Conservation (phyloP, 1,139 yeast genomes). For the Sugiyamaella japonica region DNA sequence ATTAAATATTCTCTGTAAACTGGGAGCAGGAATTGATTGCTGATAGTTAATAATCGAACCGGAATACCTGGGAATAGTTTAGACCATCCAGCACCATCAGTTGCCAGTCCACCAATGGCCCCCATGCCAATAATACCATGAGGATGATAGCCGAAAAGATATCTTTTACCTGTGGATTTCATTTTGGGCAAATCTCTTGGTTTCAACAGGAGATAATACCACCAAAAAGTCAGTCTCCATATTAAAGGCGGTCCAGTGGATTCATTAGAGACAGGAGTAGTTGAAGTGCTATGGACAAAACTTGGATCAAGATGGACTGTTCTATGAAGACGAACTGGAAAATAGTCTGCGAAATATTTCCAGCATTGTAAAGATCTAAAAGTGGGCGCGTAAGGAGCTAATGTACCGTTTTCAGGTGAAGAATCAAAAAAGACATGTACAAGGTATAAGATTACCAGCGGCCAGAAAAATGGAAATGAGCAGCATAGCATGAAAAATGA, state of each 20-base stretch:
- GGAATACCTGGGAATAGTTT: slow-evolving; percentile 78
- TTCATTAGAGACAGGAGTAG: neutral
- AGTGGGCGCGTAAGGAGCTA: slow-evolving; percentile 56
- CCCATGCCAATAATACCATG: slow-evolving; percentile 97
- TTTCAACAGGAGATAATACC: slow-evolving; percentile 29
- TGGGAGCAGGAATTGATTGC: slow-evolving; percentile 85
- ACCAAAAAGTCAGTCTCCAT: slow-evolving; percentile 33
- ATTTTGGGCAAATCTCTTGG: slow-evolving; percentile 17
- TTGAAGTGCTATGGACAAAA: slow-evolving; percentile 40
- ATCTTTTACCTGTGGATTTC: slow-evolving; percentile 46
- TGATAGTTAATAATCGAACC: slow-evolving; percentile 73
- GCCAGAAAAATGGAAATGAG: slow-evolving; percentile 73
- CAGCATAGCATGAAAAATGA: slow-evolving; percentile 57
- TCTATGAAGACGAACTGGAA: slow-evolving; percentile 76
- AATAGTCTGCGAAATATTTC: slow-evolving; percentile 74
- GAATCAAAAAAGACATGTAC: slow-evolving; percentile 61
- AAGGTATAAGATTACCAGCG: slow-evolving; percentile 49
- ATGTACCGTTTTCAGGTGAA: slow-evolving; percentile 71
- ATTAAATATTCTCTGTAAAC: slow-evolving; percentile 82
- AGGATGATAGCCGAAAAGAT: slow-evolving; percentile 93
- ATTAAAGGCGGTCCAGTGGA: slow-evolving; percentile 20
- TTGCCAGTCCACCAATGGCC: slow-evolving; percentile 80
- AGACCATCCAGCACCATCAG: slow-evolving; percentile 73
- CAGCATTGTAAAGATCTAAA: slow-evolving; percentile 63
- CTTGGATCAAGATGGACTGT: slow-evolving; percentile 75